Evolutionary conservation across 352 stramenopile genomes (phyloP), one percentile per base, ranked within the genome.

Genomic region (Elongisporangium undulatum): DNA sequence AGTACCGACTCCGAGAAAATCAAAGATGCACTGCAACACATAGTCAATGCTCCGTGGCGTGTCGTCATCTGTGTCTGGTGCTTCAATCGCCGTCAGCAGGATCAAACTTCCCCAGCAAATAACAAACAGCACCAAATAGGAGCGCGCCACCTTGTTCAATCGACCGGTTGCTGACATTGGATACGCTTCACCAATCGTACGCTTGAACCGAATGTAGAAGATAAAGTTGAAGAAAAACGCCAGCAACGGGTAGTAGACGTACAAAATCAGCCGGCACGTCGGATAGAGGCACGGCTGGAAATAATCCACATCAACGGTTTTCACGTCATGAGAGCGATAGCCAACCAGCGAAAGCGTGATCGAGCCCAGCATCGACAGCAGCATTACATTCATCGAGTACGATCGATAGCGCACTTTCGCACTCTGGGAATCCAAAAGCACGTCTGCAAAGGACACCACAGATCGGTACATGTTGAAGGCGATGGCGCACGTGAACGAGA

Each of bases 401-500:
- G 72, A 70, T 3, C 64, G 69, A 62, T 84, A 89, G 20, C 79
- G 68, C 5, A 71, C 72, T 62, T 83, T 87, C 2, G 75, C 69
- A 39, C 77, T 89, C 23, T 89, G 76, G 8, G 77, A 87, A 41
- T 90, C 81, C 62, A 90, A 60, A 3, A 90, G 58, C 22, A 89
- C 81, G 38, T 90, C 81, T 9, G 79, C 81, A 64, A 87, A 90
- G 17, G 81, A 90, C 20, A 90, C 81, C 2, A 90, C 81, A 4
- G 78, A 89, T 6, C 81, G 81, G 62, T 90, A 90, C 79, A 90
- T 87, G 56, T 90, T 87, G 67, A 89, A 90, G 8, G 78, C 81
- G 60, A 89, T 87, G 51, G 81, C 77, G 34, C 81, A 90, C 61
- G 81, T 85, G 65, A 90, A 90, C 24, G 81, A 89, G 52, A 90